Evolutionary conservation across 345 rosid genomes (phyloP).

Genomic region (Punica granatum): DNA sequence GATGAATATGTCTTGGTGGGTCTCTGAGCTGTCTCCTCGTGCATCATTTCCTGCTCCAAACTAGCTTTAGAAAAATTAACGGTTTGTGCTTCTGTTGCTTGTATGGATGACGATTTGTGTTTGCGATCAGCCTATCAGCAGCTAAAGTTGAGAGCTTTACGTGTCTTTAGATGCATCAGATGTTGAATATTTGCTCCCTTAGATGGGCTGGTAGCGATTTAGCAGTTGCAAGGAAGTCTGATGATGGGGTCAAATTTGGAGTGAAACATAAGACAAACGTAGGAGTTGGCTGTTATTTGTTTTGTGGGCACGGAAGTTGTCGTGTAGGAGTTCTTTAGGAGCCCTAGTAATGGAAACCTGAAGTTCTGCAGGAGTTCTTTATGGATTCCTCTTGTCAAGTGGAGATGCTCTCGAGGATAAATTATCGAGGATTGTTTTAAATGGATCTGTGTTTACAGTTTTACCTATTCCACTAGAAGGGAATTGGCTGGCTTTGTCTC

Average conservation of each 20-base stretch:
- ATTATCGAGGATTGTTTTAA: background rate
- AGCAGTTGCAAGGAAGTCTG: background rate
- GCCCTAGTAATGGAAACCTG: background rate
- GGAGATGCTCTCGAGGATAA: background rate
- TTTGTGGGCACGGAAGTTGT: background rate
- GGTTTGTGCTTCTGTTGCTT: background rate
- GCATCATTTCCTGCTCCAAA: background rate
- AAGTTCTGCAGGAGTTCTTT: background rate
- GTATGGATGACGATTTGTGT: background rate
- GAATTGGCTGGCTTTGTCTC: background rate
- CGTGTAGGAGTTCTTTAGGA: background rate
- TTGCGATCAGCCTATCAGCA: background rate
- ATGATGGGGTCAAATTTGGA: background rate
- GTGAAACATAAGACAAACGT: background rate
- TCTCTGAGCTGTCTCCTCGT: background rate
- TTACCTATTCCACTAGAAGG: background rate
- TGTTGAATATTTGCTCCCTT: background rate
- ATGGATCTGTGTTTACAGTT: background rate
- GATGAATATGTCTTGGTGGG: background rate
- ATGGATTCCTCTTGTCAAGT: background rate
- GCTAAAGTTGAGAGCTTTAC: constrained; percentile 1
- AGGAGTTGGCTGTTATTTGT: background rate
- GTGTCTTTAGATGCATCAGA: background rate
- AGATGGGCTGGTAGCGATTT: background rate
- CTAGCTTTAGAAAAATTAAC: background rate